A percentile compares a stretch with the other conserved stretches of the same genome.
Evolutionary conservation across 164 flowering plant species (phyloP).

Genomic region (Magnolia officinalis): DNA sequence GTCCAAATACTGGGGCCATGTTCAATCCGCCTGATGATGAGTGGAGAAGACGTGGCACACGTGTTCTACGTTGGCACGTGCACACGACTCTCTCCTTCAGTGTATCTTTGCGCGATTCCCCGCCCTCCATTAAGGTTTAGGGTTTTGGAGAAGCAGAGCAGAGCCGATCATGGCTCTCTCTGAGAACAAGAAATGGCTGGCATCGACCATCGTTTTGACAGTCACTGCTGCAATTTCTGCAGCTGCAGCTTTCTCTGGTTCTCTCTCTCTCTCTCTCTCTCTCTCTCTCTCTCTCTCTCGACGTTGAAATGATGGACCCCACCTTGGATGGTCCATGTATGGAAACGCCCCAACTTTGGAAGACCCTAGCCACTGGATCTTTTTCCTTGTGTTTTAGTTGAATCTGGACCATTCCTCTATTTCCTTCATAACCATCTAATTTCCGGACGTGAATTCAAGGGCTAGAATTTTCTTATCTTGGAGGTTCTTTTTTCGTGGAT

Average conservation of each 20-base stretch:
- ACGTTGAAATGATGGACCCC: too few species aligned
- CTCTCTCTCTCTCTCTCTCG: not conserved
- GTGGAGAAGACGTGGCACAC: too few species aligned
- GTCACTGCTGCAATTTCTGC: slow-evolving; percentile 40
- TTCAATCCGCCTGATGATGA: too few species aligned
- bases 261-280: slow-evolving; percentile 8
- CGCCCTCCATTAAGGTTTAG: not conserved
- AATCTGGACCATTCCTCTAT: too few species aligned
- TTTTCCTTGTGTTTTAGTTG: not conserved
- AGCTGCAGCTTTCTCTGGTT: slow-evolving; percentile 39
- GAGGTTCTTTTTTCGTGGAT: not conserved
- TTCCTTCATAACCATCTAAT: not conserved
- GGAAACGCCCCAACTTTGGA: not conserved
- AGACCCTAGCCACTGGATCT: not conserved
- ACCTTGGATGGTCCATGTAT: too few species aligned
- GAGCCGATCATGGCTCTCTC: slow-evolving; percentile 10
- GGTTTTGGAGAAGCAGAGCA: not conserved
- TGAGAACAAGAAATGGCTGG: slow-evolving; percentile 24
- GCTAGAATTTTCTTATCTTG: too few species aligned
- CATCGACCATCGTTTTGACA: slow-evolving; percentile 27
- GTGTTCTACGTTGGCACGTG: not conserved
- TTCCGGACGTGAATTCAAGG: not conserved
- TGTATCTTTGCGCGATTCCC: not conserved
- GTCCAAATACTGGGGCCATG: too few species aligned
- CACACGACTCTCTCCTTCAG: not conserved